Conservation (phyloP, 2,329 filamentous ascomycete species). For the Aspergillus felis region DNA sequence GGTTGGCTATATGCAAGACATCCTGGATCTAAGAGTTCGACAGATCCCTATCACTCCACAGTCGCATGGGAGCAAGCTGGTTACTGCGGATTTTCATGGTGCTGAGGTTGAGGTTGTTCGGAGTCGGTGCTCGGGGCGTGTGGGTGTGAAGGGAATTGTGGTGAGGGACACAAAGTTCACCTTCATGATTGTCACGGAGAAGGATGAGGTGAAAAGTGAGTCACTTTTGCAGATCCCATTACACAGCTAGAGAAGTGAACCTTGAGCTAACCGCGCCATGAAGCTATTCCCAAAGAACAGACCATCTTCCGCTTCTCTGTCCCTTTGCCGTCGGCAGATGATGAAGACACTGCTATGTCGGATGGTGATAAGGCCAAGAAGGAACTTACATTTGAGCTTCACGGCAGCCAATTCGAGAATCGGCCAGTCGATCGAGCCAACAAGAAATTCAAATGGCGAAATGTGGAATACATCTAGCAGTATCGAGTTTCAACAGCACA, state of each 20-base stretch:
- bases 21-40: constrained; percentile 59
- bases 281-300: constrained; percentile 80
- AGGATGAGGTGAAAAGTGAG: constrained; percentile 65
- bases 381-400: constrained; percentile 72
- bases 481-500: background rate
- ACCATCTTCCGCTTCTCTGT: constrained; percentile 78
- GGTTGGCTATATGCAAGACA: constrained; percentile 78
- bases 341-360: constrained; percentile 15
- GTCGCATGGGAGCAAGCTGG: constrained; percentile 57
- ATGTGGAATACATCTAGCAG: constrained; percentile 55
- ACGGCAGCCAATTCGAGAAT: constrained; percentile 82
- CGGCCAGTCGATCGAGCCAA: constrained; percentile 80
- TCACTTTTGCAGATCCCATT: constrained; percentile 2
- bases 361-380: constrained; percentile 22
- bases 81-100: constrained; percentile 86
- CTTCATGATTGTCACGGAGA: constrained; percentile 75
- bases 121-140: constrained; percentile 73
- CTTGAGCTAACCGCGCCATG: background rate
- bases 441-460: constrained; percentile 86
- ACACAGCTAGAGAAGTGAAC: background rate
- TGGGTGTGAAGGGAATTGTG: constrained; percentile 82
- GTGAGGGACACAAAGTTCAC: constrained; percentile 82
- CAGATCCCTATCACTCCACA: constrained; percentile 52
- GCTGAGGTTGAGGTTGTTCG: constrained; percentile 77
- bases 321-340: constrained; percentile 40